Percentiles rank a stretch among this genome's conserved stretches.
Evolutionary conservation across 192 early-diverging fungal genomes (phyloP).

Genomic region (Pilobolus umbonatus): DNA sequence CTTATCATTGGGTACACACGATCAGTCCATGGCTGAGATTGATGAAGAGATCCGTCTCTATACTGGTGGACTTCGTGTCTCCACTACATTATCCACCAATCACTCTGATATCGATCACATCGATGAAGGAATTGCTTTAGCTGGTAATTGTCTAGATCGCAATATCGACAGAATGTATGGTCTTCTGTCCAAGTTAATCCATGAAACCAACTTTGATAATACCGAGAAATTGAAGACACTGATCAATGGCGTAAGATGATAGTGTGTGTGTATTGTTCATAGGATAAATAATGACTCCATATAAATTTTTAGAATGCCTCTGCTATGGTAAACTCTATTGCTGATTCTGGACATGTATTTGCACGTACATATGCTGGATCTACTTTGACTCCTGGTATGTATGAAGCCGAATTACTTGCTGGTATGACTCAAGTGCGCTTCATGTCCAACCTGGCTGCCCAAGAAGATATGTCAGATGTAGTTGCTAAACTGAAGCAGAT

Average conservation of each 20-base stretch:
- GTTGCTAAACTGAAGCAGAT: slow-evolving; percentile 56
- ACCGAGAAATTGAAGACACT: slow-evolving; percentile 70
- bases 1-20: slow-evolving; percentile 59
- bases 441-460: slow-evolving; percentile 64
- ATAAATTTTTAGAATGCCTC: slow-evolving; percentile 52
- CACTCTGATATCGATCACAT: slow-evolving; percentile 47
- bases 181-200: slow-evolving; percentile 66
- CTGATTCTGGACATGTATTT: slow-evolving; percentile 76
- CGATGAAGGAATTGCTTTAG: slow-evolving; percentile 60
- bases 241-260: slow-evolving; percentile 49
- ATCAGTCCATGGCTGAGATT: slow-evolving; percentile 70
- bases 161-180: slow-evolving; percentile 72
- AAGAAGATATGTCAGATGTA: slow-evolving; percentile 58
- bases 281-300: neutral
- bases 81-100: slow-evolving; percentile 60
- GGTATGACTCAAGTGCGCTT: slow-evolving; percentile 78
- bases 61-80: slow-evolving; percentile 81
- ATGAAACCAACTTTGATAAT: slow-evolving; percentile 68
- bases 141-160: slow-evolving; percentile 64
- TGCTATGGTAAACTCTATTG: slow-evolving; percentile 73
- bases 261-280: neutral
- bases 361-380: slow-evolving; percentile 70
- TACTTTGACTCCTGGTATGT: slow-evolving; percentile 52
- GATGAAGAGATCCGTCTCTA: slow-evolving; percentile 81
- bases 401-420: slow-evolving; percentile 41